Evolutionary conservation across 2,329 filamentous ascomycete genomes (phyloP).

Genomic region (Alternaria panax): DNA sequence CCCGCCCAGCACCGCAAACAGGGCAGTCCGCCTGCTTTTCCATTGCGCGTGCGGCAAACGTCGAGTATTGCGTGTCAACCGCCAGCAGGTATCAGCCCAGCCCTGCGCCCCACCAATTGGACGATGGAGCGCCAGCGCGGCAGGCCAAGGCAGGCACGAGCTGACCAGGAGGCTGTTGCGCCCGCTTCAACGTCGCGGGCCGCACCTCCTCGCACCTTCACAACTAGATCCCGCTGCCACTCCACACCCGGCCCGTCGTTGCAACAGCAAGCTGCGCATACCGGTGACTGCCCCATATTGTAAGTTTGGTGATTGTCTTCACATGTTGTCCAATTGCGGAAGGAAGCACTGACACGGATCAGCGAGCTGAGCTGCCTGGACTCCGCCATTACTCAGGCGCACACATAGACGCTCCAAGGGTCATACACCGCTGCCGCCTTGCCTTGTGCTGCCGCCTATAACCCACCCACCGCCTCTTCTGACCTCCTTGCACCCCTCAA

Average conservation of each 20-base stretch:
- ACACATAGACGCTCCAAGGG: background rate
- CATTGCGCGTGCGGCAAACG: constrained; percentile 8
- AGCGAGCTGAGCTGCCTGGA: constrained; percentile 25
- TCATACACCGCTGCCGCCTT: constrained; percentile 2
- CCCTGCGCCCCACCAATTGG: constrained; percentile 23
- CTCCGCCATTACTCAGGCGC: constrained; percentile 6
- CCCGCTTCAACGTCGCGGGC: constrained; percentile 25
- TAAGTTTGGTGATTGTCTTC: background rate
- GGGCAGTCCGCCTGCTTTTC: background rate
- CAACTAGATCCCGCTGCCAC: constrained; percentile 13
- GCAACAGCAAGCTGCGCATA: background rate
- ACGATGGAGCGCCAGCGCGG: constrained; percentile 30
- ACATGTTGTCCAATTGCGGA: background rate
- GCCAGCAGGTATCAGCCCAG: constrained; percentile 6
- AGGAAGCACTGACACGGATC: constrained; percentile 14
- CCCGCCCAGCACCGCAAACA: constrained; percentile 9
- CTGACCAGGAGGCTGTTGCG: constrained; percentile 21
- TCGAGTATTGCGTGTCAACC: constrained; percentile 8
- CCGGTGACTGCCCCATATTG: background rate
- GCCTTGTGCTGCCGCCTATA: background rate
- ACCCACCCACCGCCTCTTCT: background rate
- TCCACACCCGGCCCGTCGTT: background rate
- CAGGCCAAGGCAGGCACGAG: constrained; percentile 31
- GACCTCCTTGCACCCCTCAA: background rate
- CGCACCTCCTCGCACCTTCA: constrained; percentile 18